Base-by-base conservation (phyloP, 257 asterid genomes). In the Solanum virginianum region DNA sequence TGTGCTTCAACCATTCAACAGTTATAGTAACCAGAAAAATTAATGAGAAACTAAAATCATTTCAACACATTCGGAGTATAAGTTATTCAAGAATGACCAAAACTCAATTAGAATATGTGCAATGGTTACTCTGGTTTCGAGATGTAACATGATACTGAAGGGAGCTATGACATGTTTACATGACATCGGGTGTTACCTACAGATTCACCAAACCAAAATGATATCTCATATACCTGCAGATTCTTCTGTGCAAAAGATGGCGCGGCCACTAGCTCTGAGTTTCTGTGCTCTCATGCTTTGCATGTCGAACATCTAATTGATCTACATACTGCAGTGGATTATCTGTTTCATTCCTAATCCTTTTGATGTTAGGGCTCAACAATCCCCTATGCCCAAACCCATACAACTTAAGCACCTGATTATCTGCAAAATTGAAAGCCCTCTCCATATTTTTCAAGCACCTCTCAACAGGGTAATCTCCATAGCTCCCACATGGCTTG, bases 371-470 rank as follows among this genome's bases (percentile, higher is more conserved):
- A 4, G 99, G 97, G 87, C 98, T 96, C 84, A 93, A 93, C 94
- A 96, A 90, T 9, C 99, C 99, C 87, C 92, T 90, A 86, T 96
- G 99, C 92, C 92, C 93, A 89, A 94, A 94, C 80, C 99, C 99
- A 84, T 96, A 96, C 91, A 96, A 84, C 84, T 91, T 91, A 72
- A 96, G 85, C 57, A 96, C 96, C 84, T 96, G 99, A 89, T 96
- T 93, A 85, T 96, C 99, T 0, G 98, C 99, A 87, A 96, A 93
- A 90, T 96, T 96, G 89, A 93, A 96, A 89, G 98, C 97, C 83
- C 97, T 94, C 88, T 96, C 97, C 98, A 96, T 93, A 81, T 92
- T 92, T 92, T 90, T 96, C 94, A 96, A 89, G 89, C 99, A 96
- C 89, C 93, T 92, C 90, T 92, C 94, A 22, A 90, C 97, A 0